A percentile compares a stretch with the other conserved stretches of the same genome.
Conservation (phyloP, 345 rosid genomes). For the Eutrema heterophyllum region DNA sequence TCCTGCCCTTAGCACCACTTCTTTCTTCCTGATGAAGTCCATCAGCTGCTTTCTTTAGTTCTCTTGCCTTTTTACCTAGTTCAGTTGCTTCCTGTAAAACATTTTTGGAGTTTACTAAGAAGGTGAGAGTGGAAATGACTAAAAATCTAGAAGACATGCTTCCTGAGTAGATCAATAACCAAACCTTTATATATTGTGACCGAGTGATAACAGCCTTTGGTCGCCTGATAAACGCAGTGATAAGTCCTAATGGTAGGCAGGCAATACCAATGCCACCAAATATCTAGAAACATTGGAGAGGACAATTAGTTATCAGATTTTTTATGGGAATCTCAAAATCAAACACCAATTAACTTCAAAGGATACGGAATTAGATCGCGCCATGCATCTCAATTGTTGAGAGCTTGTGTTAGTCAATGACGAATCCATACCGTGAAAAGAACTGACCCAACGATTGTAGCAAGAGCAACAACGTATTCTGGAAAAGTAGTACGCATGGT, state of each 20-base stretch:
- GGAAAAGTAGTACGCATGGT: slow-evolving; percentile 95
- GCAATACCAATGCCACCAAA: slow-evolving; percentile 99
- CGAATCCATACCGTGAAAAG: slow-evolving; percentile 70
- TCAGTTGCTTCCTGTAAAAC: slow-evolving; percentile 93
- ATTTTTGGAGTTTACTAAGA: background rate
- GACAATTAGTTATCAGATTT: background rate
- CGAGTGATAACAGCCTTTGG: slow-evolving; percentile 99
- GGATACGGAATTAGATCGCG: background rate
- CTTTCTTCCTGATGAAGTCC: slow-evolving; percentile 93
- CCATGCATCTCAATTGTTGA: background rate
- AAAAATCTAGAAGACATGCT: background rate
- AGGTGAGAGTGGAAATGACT: background rate
- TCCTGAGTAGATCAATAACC: background rate
- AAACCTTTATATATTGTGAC: slow-evolving; percentile 95
- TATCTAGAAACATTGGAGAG: slow-evolving; percentile 47
- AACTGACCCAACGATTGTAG: slow-evolving; percentile 96
- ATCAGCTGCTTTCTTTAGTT: slow-evolving; percentile 93
- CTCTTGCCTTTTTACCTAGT: slow-evolving; percentile 95
- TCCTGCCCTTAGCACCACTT: slow-evolving; percentile 88
- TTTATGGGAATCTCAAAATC: background rate
- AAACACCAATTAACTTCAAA: background rate
- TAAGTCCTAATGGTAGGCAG: slow-evolving; percentile 89
- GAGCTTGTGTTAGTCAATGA: background rate
- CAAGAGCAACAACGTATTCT: slow-evolving; percentile 98
- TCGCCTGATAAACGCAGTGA: slow-evolving; percentile 87